Evolutionary conservation across 257 asterid genomes (phyloP).

Genomic region (Primulina huaijiensis): DNA sequence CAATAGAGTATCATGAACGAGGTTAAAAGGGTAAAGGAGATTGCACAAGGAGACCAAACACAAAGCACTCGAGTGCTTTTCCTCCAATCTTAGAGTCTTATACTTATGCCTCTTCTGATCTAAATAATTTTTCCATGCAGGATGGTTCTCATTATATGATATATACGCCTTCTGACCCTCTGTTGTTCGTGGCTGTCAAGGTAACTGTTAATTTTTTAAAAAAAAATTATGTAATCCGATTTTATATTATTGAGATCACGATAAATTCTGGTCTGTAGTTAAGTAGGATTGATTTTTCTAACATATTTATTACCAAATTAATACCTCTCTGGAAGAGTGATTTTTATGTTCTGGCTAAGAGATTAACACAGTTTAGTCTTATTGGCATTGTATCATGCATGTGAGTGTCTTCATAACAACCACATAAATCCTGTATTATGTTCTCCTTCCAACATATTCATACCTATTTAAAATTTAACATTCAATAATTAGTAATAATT

Average conservation of each 20-base stretch:
- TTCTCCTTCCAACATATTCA: too few species aligned
- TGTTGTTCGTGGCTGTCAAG: conserved; percentile 47
- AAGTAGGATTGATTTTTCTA: too few species aligned
- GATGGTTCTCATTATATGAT: conserved; percentile 59
- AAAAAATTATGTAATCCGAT: too few species aligned
- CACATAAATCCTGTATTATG: too few species aligned
- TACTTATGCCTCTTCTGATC: background rate
- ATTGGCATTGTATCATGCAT: background rate
- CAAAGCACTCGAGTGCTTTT: background rate
- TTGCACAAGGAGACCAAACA: background rate
- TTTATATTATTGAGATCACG: too few species aligned
- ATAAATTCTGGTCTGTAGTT: too few species aligned
- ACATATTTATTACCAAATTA: too few species aligned
- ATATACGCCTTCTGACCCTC: conserved; percentile 56
- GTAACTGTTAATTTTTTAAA: conserved; percentile 14
- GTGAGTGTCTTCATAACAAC: too few species aligned
- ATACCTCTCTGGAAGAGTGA: too few species aligned
- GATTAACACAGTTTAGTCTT: background rate
- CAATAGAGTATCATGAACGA: background rate
- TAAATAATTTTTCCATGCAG: conserved; percentile 23
- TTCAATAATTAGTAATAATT: too few species aligned
- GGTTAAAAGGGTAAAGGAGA: background rate
- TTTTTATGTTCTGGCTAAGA: too few species aligned
- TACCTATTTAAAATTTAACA: too few species aligned
- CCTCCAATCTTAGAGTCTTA: background rate